Conservation (phyloP, 495 filamentous ascomycete genomes). For the Pseudoneurospora amorphoporcata region DNA sequence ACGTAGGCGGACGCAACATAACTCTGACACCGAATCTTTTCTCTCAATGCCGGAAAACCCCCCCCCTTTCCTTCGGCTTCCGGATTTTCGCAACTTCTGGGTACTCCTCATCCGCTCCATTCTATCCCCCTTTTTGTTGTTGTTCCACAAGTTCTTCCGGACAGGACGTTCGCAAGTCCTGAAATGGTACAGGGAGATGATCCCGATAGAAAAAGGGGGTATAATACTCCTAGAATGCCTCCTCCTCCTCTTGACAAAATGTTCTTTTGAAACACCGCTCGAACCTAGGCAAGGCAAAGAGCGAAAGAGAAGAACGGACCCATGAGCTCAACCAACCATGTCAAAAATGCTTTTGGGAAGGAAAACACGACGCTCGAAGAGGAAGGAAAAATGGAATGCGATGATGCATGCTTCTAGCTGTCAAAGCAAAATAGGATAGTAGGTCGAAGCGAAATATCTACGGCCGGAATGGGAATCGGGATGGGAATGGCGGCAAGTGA, state of each 20-base stretch:
- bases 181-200: not conserved
- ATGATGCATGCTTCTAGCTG: not conserved
- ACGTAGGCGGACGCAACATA: not conserved
- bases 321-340: not conserved
- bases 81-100: too few relatives aligned
- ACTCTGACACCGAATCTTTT: not conserved
- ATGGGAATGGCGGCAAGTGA: not conserved
- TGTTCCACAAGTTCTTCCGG: not conserved
- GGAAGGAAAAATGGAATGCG: conserved; percentile 1
- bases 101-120: not conserved
- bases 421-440: not conserved
- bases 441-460: conserved; percentile 8
- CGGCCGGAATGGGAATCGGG: conserved; percentile 4
- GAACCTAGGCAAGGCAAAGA: not conserved
- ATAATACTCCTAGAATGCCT: conserved; percentile 11
- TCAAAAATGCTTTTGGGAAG: not conserved
- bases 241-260: not conserved
- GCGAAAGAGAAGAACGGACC: not conserved
- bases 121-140: not conserved
- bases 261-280: not conserved
- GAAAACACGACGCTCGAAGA: conserved; percentile 11
- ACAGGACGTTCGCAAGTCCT: too few relatives aligned
- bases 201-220: conserved; percentile 8
- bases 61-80: too few relatives aligned
- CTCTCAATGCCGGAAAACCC: not conserved